Percentiles rank a stretch among this genome's conserved stretches.
These are phyloP conservation scores for Chrysosphaeria jannelii DNA, from an alignment of 2,329 filamentous ascomycete genomes.

Conservation along the genomic window DNA sequence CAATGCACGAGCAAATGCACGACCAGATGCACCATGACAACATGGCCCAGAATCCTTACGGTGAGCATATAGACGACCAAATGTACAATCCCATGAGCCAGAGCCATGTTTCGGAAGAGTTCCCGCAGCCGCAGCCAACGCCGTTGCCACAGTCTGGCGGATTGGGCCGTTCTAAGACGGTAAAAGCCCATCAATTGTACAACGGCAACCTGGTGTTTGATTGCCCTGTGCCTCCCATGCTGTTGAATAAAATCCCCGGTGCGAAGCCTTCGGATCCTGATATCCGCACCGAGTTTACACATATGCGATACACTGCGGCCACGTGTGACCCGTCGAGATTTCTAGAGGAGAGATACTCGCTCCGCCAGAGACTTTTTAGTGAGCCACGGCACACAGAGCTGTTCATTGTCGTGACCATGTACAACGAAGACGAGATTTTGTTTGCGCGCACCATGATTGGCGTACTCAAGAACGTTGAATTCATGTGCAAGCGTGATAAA, in stretches of 20 bases:
- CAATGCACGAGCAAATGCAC: no score
- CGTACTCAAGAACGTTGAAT: conserved; percentile 95
- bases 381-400: conserved; percentile 81
- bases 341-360: conserved; percentile 63
- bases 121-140: conserved; percentile 11
- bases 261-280: no score
- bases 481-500: conserved; percentile 78
- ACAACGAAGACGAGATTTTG: conserved; percentile 91
- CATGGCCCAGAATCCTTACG: not conserved
- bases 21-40: not conserved
- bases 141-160: conserved; percentile 12
- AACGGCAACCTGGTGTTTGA: conserved; percentile 90
- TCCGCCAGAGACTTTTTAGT: conserved; percentile 73
- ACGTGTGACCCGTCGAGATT: conserved; percentile 82
- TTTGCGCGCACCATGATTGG: conserved; percentile 90
- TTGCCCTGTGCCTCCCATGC: conserved; percentile 69
- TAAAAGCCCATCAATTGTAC: conserved; percentile 94
- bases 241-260: conserved; percentile 69
- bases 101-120: conserved; percentile 9
- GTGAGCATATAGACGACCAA: no score
- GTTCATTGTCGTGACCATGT: conserved; percentile 95
- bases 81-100: not conserved
- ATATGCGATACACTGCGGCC: conserved; percentile 81
- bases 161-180: conserved; percentile 85
- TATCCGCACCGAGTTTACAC: conserved; percentile 75